phyloP scores from a whole-genome alignment of 177 flowering plant species.

The Telopea speciosissima region DNA sequence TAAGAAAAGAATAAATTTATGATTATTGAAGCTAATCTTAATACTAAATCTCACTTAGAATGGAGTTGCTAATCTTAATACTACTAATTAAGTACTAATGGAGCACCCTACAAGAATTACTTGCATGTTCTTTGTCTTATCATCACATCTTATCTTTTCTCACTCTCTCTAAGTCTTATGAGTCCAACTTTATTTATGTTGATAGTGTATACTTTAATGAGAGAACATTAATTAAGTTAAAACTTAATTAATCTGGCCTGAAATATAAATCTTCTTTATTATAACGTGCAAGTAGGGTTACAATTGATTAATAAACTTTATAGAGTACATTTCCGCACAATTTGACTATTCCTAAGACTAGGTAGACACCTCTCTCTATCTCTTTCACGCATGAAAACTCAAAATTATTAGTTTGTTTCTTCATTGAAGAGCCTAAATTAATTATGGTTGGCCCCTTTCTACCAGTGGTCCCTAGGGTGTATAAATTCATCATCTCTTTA shows the following conservation, averaged over 20 bases:
- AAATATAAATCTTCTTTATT: background rate
- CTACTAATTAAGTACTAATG: background rate
- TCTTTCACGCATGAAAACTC: too few species aligned
- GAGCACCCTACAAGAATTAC: conserved; percentile 7
- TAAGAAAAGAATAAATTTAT: too few species aligned
- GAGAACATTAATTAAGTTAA: background rate
- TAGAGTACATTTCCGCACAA: background rate
- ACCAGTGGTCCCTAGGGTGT: too few species aligned
- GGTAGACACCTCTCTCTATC: background rate
- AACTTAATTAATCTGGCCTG: background rate
- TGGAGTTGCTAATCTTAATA: background rate
- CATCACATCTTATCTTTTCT: background rate
- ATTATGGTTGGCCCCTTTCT: too few species aligned
- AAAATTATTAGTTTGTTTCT: too few species aligned
- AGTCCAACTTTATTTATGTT: background rate
- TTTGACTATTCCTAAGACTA: background rate
- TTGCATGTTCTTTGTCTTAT: conserved; percentile 8
- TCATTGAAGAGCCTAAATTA: too few species aligned
- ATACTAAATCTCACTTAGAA: background rate
- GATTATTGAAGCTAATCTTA: too few species aligned
- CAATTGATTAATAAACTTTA: background rate
- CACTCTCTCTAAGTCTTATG: background rate
- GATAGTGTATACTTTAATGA: too few species aligned
- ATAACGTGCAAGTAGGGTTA: background rate
- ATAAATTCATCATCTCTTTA: too few species aligned